Base-by-base conservation (phyloP, 345 rosid genomes). In the Citrus glauca region DNA sequence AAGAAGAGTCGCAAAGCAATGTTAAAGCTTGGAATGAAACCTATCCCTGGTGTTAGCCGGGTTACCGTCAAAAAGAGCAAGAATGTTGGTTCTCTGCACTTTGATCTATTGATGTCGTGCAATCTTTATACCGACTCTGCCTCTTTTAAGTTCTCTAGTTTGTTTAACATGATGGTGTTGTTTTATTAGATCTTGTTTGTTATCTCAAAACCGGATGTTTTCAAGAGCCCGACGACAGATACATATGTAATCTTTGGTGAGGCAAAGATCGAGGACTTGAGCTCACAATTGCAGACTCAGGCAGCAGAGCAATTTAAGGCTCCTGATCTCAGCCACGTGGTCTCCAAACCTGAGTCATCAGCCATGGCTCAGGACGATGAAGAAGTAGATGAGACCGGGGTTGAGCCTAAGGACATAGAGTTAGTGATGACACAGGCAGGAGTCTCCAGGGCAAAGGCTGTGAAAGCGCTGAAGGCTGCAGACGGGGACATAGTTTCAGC, bases 21-120 rank as follows among this genome's bases (percentile, higher is more conserved):
- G 69, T 65, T 65, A 8, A 65, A 65, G 42, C 69, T 65, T 65
- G 69, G 69, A 33, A 65, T 65, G 69, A 65, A 65, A 20, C 69
- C 69, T 14, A 65, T 65, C 25, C 42, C 69, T 6, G 69, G 69
- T 30, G 42, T 65, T 9, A 65, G 69, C n/a, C 69, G 69, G 20
- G 69, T 65, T 17, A 65, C 69, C 2, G 42, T 65, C 14, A 65
- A 65, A 22, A 65, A 65, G n/a, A 65, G 69, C 69, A 65, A 65
- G 38, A 65, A 65, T 64, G 68, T 64, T 30, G 10, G 68, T 65
- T 37, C 37, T 25, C 64, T 60, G 27, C 17, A 60, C 32, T 24
- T n/a, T 60, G 17, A n/a, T 60, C 13, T 27, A 60, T 60, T n/a
- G 4, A 60, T 60, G 25, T 13, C 2, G 0, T n/a, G 2, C 28